These are phyloP conservation scores for Apiospora marii DNA, from an alignment of 2,329 filamentous ascomycete species.

Conservation along the genomic window DNA sequence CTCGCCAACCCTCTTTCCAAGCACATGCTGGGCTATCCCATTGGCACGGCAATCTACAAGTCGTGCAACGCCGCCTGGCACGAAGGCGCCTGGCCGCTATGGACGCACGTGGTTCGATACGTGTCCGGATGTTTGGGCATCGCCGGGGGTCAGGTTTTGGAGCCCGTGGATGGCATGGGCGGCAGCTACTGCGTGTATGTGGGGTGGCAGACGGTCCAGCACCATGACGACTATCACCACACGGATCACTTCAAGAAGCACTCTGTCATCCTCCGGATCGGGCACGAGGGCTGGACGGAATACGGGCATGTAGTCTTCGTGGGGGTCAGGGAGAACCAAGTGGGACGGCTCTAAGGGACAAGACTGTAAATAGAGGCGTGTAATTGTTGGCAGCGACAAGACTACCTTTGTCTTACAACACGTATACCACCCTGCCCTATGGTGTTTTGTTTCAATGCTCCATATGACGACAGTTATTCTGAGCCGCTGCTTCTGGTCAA, in stretches of 20 bases:
- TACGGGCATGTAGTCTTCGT: constrained; percentile 45
- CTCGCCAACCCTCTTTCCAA: constrained; percentile 14
- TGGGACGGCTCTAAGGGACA: not conserved
- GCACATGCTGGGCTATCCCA: not conserved
- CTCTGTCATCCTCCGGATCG: constrained; percentile 36
- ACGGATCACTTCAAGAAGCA: constrained; percentile 42
- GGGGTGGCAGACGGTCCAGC: constrained; percentile 43
- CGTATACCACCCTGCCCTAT: too few species aligned
- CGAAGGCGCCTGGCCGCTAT: constrained; percentile 33
- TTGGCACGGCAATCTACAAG: constrained; percentile 44
- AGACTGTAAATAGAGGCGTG: not conserved
- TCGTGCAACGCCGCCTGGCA: constrained; percentile 29
- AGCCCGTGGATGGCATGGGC: constrained; percentile 39
- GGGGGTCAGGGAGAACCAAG: not conserved
- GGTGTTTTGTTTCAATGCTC: too few species aligned
- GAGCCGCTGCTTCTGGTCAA: too few species aligned
- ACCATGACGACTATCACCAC: constrained; percentile 46
- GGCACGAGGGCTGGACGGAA: constrained; percentile 38
- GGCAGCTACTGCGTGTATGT: constrained; percentile 44
- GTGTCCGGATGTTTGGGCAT: constrained; percentile 43
- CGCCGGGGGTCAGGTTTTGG: constrained; percentile 43
- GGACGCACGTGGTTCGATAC: constrained; percentile 33
- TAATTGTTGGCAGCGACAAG: not conserved
- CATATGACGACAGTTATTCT: too few species aligned
- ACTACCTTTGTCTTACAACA: too few species aligned